phyloP scores from a whole-genome alignment of 371 early-diverging fungal genomes.

The Lichtheimia ramosa region DNA sequence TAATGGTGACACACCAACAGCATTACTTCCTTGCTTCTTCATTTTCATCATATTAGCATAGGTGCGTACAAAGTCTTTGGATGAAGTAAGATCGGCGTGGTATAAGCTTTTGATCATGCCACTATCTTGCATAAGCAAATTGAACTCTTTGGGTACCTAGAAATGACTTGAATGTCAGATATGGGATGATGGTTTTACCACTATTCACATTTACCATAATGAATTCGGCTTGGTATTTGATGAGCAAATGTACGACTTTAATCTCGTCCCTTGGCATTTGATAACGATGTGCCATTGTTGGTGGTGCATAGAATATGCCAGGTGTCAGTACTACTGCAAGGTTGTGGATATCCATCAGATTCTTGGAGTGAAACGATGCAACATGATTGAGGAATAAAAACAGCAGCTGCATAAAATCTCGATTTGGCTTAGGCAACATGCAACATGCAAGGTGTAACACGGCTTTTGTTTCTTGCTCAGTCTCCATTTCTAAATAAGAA shows the following conservation, averaged over 20 bases:
- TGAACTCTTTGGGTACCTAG: constrained; percentile 26
- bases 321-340: constrained; percentile 92
- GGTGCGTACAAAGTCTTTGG: constrained; percentile 22
- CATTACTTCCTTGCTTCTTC: constrained; percentile 10
- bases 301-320: constrained; percentile 78
- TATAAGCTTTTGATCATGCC: constrained; percentile 19
- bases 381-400: constrained; percentile 83
- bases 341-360: constrained; percentile 89
- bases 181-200: background rate
- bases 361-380: constrained; percentile 66
- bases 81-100: constrained; percentile 22
- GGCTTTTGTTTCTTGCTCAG: constrained; percentile 40
- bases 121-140: constrained; percentile 17
- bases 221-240: constrained; percentile 69
- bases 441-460: constrained; percentile 77
- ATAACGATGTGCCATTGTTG: constrained; percentile 25
- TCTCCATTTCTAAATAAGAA: constrained; percentile 29
- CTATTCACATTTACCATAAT: constrained; percentile 51
- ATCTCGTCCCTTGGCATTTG: constrained; percentile 59
- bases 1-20: constrained; percentile 2
- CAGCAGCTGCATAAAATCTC: constrained; percentile 83
- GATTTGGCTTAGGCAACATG: constrained; percentile 86
- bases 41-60: constrained; percentile 20
- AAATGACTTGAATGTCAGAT: background rate
- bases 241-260: constrained; percentile 67